Conservation (phyloP, 164 flowering plant species). For the Chloranthus sessilifolius region DNA sequence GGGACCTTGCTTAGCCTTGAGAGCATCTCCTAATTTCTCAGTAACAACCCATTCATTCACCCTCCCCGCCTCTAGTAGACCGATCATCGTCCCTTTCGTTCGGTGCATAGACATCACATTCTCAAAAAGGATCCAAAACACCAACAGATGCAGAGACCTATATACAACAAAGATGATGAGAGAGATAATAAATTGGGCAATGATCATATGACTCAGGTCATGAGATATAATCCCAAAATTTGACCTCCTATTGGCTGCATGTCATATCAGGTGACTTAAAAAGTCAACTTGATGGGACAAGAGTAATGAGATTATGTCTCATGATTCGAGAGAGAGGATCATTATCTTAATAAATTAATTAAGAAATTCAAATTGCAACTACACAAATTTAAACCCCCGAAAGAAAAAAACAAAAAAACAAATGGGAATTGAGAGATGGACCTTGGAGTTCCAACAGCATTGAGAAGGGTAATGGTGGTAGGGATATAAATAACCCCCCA, state of each 20-base stretch:
- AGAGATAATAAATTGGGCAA: too few species aligned
- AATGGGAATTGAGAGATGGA: slow-evolving; percentile 5
- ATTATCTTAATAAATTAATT: too few species aligned
- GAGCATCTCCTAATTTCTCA: slow-evolving; percentile 81
- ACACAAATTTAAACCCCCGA: not conserved
- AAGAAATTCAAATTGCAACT: too few species aligned
- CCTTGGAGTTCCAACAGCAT: slow-evolving; percentile 98
- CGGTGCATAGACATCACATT: slow-evolving; percentile 98
- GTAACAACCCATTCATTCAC: slow-evolving; percentile 99
- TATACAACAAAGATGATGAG: too few species aligned
- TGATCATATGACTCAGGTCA: too few species aligned
- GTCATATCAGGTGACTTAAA: too few species aligned
- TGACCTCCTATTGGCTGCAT: too few species aligned
- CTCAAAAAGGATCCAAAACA: slow-evolving; percentile 95
- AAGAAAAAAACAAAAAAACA: not conserved
- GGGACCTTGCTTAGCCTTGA: slow-evolving; percentile 38
- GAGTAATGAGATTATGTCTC: too few species aligned
- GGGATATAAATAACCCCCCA: slow-evolving; percentile 97
- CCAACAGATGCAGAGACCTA: slow-evolving; percentile 86
- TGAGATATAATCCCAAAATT: too few species aligned
- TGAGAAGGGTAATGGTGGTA: slow-evolving; percentile 74
- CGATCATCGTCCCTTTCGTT: slow-evolving; percentile 88
- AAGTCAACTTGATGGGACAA: too few species aligned
- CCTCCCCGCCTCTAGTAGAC: slow-evolving; percentile 78
- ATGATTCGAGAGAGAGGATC: too few species aligned